Evolutionary conservation across 345 rosid species (phyloP), one percentile per base, ranked within the genome.

Genomic region (Melaleuca quinquenervia): DNA sequence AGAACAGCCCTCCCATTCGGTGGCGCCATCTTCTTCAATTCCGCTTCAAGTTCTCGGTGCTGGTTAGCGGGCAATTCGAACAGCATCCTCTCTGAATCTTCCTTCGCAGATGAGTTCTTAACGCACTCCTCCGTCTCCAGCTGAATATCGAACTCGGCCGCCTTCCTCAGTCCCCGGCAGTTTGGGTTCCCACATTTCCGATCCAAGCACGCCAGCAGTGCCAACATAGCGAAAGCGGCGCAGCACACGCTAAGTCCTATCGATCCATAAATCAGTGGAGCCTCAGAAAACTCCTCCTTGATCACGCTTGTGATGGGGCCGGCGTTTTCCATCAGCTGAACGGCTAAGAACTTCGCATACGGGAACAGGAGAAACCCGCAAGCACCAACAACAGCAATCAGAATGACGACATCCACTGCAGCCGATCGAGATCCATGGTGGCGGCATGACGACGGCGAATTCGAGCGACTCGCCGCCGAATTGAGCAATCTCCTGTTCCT

Each of bases 101-200:
- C 95, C 86, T 90, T 91, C 50, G 82, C 88, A 49, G 82, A 89
- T 22, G 52, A 91, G 53, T 91, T 92, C 94, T 94, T 96, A 32
- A 95, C 93, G 86, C 98, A 92, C 84, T 96, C 96, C 90, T 95
- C 98, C 6, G 98, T 96, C 92, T 96, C 98, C 60, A 96, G 84
- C 92, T 95, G 98, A 86, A 96, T 95, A 91, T 96, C 98, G 32
- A 96, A 96, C 89, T 96, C 98, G 0, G 95, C 94, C 0, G 91
- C 98, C 87, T 93, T 95, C 87, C 95, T 93, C 78, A 95, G 91
- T 6, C 99, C 99, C 90, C 90, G 93, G 74, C 98, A 97, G n/a
- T 91, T 92, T 0, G 96, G 95, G 41, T 95, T 97, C 88, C 95
- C 95, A 49, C 99, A 97, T 90, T 87, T 95, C 88, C 93, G 89